A percentile compares a stretch with the other conserved stretches of the same genome.
phyloP scores from a whole-genome alignment of 2,329 filamentous ascomycete genomes.

The Davidsoniella eucalypti region DNA sequence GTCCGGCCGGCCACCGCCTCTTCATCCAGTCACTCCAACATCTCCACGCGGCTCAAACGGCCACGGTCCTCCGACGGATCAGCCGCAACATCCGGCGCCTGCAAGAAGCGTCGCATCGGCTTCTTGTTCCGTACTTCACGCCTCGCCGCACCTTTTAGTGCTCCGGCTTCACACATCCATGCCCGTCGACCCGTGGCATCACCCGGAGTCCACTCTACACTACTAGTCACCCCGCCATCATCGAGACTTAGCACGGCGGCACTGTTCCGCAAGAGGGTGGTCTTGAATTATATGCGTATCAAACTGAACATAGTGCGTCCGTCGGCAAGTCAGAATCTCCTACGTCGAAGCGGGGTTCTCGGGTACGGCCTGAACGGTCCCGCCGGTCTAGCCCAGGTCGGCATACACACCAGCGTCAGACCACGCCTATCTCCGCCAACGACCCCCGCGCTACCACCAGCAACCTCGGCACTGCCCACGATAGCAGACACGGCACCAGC shows the following conservation, averaged over 20 bases:
- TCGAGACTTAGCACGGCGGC: not conserved
- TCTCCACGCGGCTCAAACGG: slow-evolving; percentile 27
- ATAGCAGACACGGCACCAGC: not conserved
- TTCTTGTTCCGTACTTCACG: slow-evolving; percentile 50
- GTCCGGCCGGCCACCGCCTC: not conserved
- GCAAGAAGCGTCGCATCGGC: slow-evolving; percentile 45
- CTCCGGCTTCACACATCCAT: slow-evolving; percentile 52
- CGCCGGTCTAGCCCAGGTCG: slow-evolving; percentile 14
- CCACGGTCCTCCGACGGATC: slow-evolving; percentile 36
- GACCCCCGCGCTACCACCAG: not conserved
- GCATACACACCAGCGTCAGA: not conserved
- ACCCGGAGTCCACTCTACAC: slow-evolving; percentile 12
- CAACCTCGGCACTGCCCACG: too few species aligned
- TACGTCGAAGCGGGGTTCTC: not conserved
- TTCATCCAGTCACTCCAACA: not conserved
- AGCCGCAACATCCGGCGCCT: slow-evolving; percentile 32
- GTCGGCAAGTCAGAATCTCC: too few species aligned
- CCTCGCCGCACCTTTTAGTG: slow-evolving; percentile 51
- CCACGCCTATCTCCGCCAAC: not conserved
- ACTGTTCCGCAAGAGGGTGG: not conserved
- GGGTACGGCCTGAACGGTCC: slow-evolving; percentile 13
- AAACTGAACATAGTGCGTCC: not conserved
- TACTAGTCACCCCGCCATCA: too few species aligned
- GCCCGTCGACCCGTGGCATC: slow-evolving; percentile 26
- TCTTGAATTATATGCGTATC: not conserved